These are phyloP conservation scores for Penicillium verhagenii DNA, from an alignment of 495 filamentous ascomycete species.

Conservation along the genomic window DNA sequence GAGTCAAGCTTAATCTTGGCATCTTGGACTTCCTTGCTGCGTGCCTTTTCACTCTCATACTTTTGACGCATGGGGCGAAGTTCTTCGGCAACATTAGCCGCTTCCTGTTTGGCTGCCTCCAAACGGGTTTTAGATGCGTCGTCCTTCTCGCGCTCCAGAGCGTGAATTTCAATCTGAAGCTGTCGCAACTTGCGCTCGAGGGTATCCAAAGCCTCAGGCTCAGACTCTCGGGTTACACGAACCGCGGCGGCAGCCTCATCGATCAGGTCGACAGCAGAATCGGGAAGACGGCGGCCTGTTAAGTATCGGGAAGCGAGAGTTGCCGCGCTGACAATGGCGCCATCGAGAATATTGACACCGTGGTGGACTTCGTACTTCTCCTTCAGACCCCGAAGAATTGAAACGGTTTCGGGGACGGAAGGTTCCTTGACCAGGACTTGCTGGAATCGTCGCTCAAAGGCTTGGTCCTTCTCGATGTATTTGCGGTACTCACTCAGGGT, in stretches of 20 bases:
- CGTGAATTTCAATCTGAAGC: conserved; percentile 94
- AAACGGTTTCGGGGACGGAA: conserved; percentile 82
- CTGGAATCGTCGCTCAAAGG: conserved; percentile 97
- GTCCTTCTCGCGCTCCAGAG: conserved; percentile 89
- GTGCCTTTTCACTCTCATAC: conserved; percentile 87
- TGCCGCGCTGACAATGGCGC: conserved; percentile 86
- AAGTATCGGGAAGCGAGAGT: conserved; percentile 89
- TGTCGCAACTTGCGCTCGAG: conserved; percentile 85
- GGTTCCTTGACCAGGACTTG: conserved; percentile 97
- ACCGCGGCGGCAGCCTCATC: conserved; percentile 96
- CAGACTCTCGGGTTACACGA: conserved; percentile 89
- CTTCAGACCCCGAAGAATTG: conserved; percentile 94
- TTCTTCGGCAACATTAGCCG: conserved; percentile 89
- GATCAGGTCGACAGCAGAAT: conserved; percentile 94
- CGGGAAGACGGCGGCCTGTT: conserved; percentile 84
- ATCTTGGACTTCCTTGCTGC: conserved; percentile 88
- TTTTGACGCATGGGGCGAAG: conserved; percentile 88
- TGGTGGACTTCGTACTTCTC: conserved; percentile 98
- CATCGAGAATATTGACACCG: conserved; percentile 92
- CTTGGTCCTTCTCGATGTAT: conserved; percentile 97
- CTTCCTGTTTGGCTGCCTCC: conserved; percentile 78
- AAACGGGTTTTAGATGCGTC: conserved; percentile 84
- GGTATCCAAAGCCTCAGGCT: conserved; percentile 91
- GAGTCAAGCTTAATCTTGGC: conserved; percentile 92
- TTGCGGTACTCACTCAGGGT: conserved; percentile 95